These are phyloP conservation scores for Candolleomyces aberdarensis DNA, from an alignment of 768 basidiomycete species.

Conservation along the genomic window DNA sequence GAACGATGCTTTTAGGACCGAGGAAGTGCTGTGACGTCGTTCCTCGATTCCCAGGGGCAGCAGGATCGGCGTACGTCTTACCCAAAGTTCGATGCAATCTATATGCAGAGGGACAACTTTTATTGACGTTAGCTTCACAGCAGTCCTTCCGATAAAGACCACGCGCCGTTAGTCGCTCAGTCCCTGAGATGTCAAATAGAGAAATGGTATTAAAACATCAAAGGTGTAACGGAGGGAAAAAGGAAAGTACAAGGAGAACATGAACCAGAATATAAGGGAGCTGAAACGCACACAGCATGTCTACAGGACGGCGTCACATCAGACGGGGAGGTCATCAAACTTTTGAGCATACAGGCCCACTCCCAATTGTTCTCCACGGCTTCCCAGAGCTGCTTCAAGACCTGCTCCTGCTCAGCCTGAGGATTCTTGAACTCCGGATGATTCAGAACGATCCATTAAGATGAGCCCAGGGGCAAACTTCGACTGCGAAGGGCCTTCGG, in stretches of 20 bases:
- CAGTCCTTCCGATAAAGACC: too few relatives aligned
- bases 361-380: slow-evolving; percentile 28
- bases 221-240: background rate
- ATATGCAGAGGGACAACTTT: too few relatives aligned
- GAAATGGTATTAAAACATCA: too few relatives aligned
- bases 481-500: slow-evolving; percentile 32
- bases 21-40: too few relatives aligned
- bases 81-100: too few relatives aligned
- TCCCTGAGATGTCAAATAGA: too few relatives aligned
- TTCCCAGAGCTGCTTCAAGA: slow-evolving; percentile 28
- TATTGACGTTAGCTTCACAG: too few relatives aligned
- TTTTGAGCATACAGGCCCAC: slow-evolving; percentile 32
- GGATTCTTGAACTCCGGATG: slow-evolving; percentile 26
- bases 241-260: background rate
- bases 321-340: slow-evolving; percentile 4
- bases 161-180: too few relatives aligned
- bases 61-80: too few relatives aligned
- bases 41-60: too few relatives aligned
- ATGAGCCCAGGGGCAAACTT: slow-evolving; percentile 24
- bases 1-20: too few relatives aligned
- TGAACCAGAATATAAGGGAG: too few relatives aligned
- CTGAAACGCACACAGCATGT: background rate
- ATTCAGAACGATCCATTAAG: slow-evolving; percentile 29
- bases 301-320: slow-evolving; percentile 4
- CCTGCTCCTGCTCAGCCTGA: background rate